phyloP scores from a whole-genome alignment of 2,329 filamentous ascomycete genomes.

The Clarireedia hainanense region DNA sequence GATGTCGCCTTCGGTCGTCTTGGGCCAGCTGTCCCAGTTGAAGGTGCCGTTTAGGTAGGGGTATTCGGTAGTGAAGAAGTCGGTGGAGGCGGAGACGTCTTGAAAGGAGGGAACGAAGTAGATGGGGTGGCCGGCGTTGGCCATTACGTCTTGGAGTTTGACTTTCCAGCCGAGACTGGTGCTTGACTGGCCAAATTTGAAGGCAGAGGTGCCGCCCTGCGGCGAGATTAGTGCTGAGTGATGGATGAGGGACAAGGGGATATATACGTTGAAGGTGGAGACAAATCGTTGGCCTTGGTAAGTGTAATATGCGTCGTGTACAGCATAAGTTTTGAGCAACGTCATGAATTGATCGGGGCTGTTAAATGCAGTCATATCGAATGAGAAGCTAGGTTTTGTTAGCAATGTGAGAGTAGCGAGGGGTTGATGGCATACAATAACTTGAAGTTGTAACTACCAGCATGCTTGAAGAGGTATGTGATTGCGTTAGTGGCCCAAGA shows the following conservation, averaged over 20 bases:
- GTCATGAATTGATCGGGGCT: conserved; percentile 10
- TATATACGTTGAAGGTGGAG: conserved; percentile 13
- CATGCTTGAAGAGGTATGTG: conserved; percentile 10
- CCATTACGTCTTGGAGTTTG: conserved; percentile 20
- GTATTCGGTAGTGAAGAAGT: conserved; percentile 9
- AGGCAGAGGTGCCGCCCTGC: conserved; percentile 11
- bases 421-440: conserved; percentile 4
- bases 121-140: conserved; percentile 18
- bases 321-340: conserved; percentile 8
- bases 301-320: conserved; percentile 11
- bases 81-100: conserved; percentile 7
- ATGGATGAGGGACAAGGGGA: too few relatives aligned
- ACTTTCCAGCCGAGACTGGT: conserved; percentile 22
- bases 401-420: too few relatives aligned
- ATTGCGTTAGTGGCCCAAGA: conserved; percentile 6
- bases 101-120: conserved; percentile 14
- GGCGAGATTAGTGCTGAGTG: neutral
- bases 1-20: conserved; percentile 8
- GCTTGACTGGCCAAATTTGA: conserved; percentile 20
- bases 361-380: conserved; percentile 15
- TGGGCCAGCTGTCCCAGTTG: conserved; percentile 17
- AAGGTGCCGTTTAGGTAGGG: conserved; percentile 11
- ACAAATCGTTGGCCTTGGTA: conserved; percentile 13
- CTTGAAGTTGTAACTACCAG: conserved; percentile 10
- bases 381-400: conserved; percentile 11